Conservation (phyloP, 257 asterid species). For the Solanum sitiens region DNA sequence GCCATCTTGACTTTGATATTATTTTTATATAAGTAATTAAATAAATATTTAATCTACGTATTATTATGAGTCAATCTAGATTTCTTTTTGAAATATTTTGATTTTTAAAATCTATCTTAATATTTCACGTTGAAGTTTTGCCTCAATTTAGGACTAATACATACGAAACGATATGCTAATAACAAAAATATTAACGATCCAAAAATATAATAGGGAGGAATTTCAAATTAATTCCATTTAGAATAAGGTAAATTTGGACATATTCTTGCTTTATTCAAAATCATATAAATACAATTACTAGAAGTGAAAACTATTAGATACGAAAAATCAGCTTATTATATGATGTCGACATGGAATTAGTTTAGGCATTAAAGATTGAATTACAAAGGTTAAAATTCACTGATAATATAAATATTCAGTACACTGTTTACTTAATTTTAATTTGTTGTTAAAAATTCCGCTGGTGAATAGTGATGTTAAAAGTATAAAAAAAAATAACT, state of each 20-base stretch:
- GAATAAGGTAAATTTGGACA: background rate
- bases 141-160: background rate
- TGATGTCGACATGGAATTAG: too few relatives aligned
- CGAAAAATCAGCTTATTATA: too few relatives aligned
- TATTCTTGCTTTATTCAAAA: background rate
- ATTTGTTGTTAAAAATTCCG: background rate
- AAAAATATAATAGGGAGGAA: background rate
- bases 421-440: background rate
- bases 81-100: background rate
- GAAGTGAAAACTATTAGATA: too few relatives aligned
- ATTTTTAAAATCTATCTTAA: background rate
- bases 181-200: background rate
- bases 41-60: background rate
- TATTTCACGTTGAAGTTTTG: background rate
- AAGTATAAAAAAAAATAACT: background rate
- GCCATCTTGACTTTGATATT: background rate
- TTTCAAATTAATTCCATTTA: background rate
- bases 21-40: fast-evolving
- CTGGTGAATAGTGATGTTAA: background rate
- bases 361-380: background rate
- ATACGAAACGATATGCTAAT: background rate
- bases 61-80: background rate
- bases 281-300: too few relatives aligned
- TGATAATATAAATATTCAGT: background rate
- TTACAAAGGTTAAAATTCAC: background rate